Percentiles rank a stretch among this genome's conserved stretches.
Evolutionary conservation across 2,329 filamentous ascomycete genomes (phyloP).

Genomic region (Colletotrichum graminicola): DNA sequence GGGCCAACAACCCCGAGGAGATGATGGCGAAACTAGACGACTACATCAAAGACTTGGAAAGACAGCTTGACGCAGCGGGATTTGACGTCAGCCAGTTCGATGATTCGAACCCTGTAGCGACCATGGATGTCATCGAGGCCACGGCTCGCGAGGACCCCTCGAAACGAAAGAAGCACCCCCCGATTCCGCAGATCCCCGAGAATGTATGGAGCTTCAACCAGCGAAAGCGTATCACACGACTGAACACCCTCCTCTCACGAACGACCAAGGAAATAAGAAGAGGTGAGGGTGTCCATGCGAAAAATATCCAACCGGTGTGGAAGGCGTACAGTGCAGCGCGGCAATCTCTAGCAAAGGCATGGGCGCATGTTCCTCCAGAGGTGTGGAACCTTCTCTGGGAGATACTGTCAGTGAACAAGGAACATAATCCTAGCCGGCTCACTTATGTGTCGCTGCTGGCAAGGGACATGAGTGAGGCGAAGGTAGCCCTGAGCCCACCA

Average conservation of each 20-base stretch:
- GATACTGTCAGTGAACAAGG: slow-evolving; percentile 65
- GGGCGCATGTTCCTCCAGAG: slow-evolving; percentile 68
- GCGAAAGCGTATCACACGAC: slow-evolving; percentile 53
- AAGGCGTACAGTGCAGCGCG: slow-evolving; percentile 63
- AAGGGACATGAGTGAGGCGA: slow-evolving; percentile 74
- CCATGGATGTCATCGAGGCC: slow-evolving; percentile 29
- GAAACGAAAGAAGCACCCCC: slow-evolving; percentile 23
- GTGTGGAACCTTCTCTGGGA: slow-evolving; percentile 77
- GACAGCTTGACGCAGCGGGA: slow-evolving; percentile 40
- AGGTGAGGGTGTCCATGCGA: slow-evolving; percentile 45
- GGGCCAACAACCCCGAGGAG: slow-evolving; percentile 50
- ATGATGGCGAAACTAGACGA: slow-evolving; percentile 51
- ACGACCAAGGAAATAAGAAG: slow-evolving; percentile 49
- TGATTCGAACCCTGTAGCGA: slow-evolving; percentile 37
- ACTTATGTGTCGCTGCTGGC: slow-evolving; percentile 71
- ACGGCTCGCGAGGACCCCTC: slow-evolving; percentile 44
- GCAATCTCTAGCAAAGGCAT: slow-evolving; percentile 57
- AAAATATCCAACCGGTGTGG: slow-evolving; percentile 59
- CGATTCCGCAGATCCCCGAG: slow-evolving; percentile 53
- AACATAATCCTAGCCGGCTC: slow-evolving; percentile 66
- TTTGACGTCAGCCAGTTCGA: slow-evolving; percentile 34
- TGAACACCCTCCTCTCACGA: slow-evolving; percentile 51
- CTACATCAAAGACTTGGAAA: slow-evolving; percentile 53
- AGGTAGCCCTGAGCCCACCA: slow-evolving; percentile 63
- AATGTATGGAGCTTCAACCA: slow-evolving; percentile 54